phyloP scores from a whole-genome alignment of 2,329 filamentous ascomycete genomes.

The Cephalotrichum gorgonifer region DNA sequence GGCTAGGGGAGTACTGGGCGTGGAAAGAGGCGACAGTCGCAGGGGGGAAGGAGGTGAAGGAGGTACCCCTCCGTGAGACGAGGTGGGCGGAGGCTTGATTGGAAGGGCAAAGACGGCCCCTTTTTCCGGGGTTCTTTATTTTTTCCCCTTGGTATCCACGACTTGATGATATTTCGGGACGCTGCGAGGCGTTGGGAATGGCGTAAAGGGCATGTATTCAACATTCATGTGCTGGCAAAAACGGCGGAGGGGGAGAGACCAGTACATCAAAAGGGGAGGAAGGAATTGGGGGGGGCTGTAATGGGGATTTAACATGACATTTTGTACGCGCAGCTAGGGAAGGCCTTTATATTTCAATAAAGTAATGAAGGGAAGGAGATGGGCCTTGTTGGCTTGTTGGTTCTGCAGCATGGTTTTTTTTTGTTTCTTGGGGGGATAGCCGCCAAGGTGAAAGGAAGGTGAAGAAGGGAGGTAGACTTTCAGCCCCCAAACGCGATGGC shows the following conservation, averaged over 20 bases:
- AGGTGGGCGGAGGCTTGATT: conserved; percentile 57
- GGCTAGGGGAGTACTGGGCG: conserved; percentile 85
- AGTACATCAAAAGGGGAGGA: background rate
- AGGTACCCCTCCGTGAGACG: conserved; percentile 64
- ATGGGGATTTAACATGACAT: background rate
- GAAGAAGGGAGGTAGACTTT: too few species aligned
- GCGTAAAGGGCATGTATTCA: conserved; percentile 7
- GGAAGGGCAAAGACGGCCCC: background rate
- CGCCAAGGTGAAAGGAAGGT: too few species aligned
- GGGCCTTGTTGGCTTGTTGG: too few species aligned
- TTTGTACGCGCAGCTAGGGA: background rate
- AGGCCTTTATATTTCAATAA: background rate
- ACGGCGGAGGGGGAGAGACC: background rate
- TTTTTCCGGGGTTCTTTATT: background rate
- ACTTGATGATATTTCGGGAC: background rate
- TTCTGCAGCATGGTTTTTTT: too few species aligned
- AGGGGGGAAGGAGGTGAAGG: conserved; percentile 33
- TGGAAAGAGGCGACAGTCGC: conserved; percentile 68
- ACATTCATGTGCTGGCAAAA: conserved; percentile 6
- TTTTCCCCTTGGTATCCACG: background rate
- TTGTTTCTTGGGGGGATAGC: too few species aligned
- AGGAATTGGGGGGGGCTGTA: too few species aligned
- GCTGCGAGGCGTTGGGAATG: conserved; percentile 1
- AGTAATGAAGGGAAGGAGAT: too few species aligned
- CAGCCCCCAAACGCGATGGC: too few species aligned